Evolutionary conservation across 139 green algal species (phyloP), one percentile per base, ranked within the genome.

Genomic region (Chlamydomonas sp.): DNA sequence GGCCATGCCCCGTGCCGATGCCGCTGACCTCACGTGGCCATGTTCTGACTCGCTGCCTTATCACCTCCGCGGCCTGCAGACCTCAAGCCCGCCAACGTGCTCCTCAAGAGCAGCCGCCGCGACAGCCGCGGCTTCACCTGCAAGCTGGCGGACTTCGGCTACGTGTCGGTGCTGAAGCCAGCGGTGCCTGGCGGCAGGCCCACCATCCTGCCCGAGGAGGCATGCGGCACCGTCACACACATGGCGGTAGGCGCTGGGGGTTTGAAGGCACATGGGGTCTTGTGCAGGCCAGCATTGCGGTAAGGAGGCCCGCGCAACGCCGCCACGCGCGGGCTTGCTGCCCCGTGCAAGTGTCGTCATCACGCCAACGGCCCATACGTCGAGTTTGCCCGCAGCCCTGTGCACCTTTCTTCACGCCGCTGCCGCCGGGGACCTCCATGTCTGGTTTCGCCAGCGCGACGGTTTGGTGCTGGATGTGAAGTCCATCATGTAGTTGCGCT

Each of bases 31-130:
- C 15, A 12, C 66, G 15, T 2, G 31, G 31, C 31, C 31, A 49
- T 49, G 31, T 49, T 49, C 31, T 49, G 31, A 49, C 31, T 49
- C 31, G 31, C 31, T 49, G 31, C 31, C 31, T 49, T 68, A 10
- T 68, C 63, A 15, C 8, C 8, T 15, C 14, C 73, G n/a, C 61
- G 16, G n/a, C 73, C 73, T 31, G 15, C 78, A 85, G 95, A 97
- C 89, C 83, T 97, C 31, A 97, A 97, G 88, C 90, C 92, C 14
- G 85, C 86, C 4, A 97, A 97, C 78, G 93, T 96, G 79, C 80
- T 96, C 90, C 90, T 95, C 14, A 94, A 92, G 69, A 83, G 82
- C 58, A 64, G 57, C 31, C 67, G 63, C 3, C 61, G 74, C 8
- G 92, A 94, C 64, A 80, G 31, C 64, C 83, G 83, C 8, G 83